Conservation (phyloP, 495 filamentous ascomycete genomes). For the Hypoxylon subgilvum region DNA sequence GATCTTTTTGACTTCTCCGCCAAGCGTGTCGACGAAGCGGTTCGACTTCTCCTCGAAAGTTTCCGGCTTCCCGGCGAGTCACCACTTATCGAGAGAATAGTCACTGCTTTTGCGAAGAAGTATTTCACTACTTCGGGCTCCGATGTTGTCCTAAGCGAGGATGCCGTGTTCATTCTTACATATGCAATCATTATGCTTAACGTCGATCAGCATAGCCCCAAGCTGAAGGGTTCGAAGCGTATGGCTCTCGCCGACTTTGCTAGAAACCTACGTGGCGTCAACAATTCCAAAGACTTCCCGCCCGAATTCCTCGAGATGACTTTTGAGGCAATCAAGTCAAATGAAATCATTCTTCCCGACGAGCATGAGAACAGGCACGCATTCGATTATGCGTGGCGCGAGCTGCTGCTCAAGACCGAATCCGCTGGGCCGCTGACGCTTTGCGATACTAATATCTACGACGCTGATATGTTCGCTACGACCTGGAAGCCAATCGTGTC, state of each 20-base stretch:
- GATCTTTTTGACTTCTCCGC: slow-evolving; percentile 83
- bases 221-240: slow-evolving; percentile 76
- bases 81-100: slow-evolving; percentile 88
- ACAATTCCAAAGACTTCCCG: slow-evolving; percentile 82
- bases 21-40: slow-evolving; percentile 85
- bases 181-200: slow-evolving; percentile 97
- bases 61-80: slow-evolving; percentile 96
- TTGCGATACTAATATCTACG: slow-evolving; percentile 91
- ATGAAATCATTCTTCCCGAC: slow-evolving; percentile 95
- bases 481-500: slow-evolving; percentile 96
- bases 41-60: slow-evolving; percentile 84
- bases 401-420: slow-evolving; percentile 85
- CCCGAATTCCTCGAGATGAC: slow-evolving; percentile 85
- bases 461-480: slow-evolving; percentile 95
- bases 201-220: slow-evolving; percentile 93
- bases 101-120: slow-evolving; percentile 82
- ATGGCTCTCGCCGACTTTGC: slow-evolving; percentile 85
- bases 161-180: slow-evolving; percentile 87
- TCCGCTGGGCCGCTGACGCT: slow-evolving; percentile 73
- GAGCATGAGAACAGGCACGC: slow-evolving; percentile 96
- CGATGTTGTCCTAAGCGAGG: slow-evolving; percentile 80
- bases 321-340: slow-evolving; percentile 86
- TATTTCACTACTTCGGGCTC: slow-evolving; percentile 77
- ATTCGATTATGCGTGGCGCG: slow-evolving; percentile 97
- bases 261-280: slow-evolving; percentile 86